Percentiles rank a stretch among this genome's conserved stretches.
These are phyloP conservation scores for Boletus pseudo-olivaceus DNA, from an alignment of 768 basidiomycete species.

Conservation along the genomic window DNA sequence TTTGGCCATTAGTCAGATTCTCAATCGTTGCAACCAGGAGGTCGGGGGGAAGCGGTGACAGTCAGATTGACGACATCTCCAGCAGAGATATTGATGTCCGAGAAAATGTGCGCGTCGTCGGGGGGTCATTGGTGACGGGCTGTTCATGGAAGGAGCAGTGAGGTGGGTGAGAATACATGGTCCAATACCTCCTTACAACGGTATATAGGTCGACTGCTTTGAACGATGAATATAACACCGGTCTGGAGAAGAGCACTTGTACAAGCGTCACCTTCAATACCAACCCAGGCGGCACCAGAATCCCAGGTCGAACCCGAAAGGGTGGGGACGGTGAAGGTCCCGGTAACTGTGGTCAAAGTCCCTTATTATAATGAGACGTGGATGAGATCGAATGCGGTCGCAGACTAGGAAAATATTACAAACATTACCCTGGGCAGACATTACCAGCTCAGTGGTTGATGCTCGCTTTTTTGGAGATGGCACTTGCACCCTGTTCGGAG, in stretches of 20 bases:
- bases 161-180: not conserved
- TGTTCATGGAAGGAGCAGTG: not conserved
- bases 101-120: not conserved
- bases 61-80: slow-evolving; percentile 6
- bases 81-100: not conserved
- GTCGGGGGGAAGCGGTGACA: not conserved
- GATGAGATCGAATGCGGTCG: not conserved
- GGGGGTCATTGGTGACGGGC: slow-evolving; percentile 13
- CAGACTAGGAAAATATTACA: not conserved
- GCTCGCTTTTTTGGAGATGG: too few relatives aligned
- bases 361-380: not conserved
- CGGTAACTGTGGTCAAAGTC: slow-evolving; percentile 5
- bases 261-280: slow-evolving; percentile 9
- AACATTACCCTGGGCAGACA: not conserved
- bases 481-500: too few relatives aligned
- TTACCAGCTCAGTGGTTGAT: slow-evolving; percentile 15
- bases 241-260: not conserved
- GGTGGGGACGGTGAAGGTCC: slow-evolving; percentile 6
- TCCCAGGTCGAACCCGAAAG: not conserved
- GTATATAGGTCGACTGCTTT: not conserved
- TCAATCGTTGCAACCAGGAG: not conserved
- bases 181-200: not conserved
- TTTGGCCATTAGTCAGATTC: not conserved
- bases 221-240: not conserved
- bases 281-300: slow-evolving; percentile 13